Evolutionary conservation across 257 asterid genomes (phyloP), one percentile per base, ranked within the genome.

Genomic region (Handroanthus guayacan): DNA sequence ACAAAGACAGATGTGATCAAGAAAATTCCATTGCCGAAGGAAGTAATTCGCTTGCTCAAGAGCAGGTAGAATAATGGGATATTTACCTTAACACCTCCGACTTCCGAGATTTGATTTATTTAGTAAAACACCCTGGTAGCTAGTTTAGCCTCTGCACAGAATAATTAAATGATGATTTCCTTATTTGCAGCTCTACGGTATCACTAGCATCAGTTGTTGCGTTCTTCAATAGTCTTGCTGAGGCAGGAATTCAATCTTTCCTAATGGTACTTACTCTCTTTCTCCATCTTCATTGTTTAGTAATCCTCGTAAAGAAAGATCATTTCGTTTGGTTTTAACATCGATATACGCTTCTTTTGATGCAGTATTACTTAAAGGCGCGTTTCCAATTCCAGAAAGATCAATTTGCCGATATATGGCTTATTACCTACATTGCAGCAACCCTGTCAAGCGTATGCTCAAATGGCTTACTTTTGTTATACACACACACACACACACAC

Each of bases 341-440:
- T 11, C 50, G 34, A n/a, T 54, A 10, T 55, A 5, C 1, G 31
- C 31, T 56, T 38, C 67, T 14, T 71, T 61, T 62, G 4, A 20
- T 81, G 87, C 88, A 88, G 96, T 90, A 90, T 77, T 90, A 17
- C 81, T 81, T 88, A 58, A 90, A 88, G 83, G 93, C 89, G 5
- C 84, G 87, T 0, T 90, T 90, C 81, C 90, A 85, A 76, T 90
- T 86, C 81, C 79, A 75, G 75, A 90, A 90, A 74, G 84, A 88
- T 78, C 84, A 85, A 16, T 90, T 86, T 70, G 88, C 96, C 31
- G 87, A 86, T 65, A 79, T 86, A 66, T 83, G 89, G 85, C 84
- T 90, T 25, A 83, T 90, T 69, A 81, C 85, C 74, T 81, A 88
- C 78, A 66, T 86, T 10, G 78, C 89, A 66, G 81, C 91, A 6